Evolutionary conservation across 2,329 filamentous ascomycete species (phyloP), one percentile per base, ranked within the genome.

Genomic region (Penicillium thymicola): DNA sequence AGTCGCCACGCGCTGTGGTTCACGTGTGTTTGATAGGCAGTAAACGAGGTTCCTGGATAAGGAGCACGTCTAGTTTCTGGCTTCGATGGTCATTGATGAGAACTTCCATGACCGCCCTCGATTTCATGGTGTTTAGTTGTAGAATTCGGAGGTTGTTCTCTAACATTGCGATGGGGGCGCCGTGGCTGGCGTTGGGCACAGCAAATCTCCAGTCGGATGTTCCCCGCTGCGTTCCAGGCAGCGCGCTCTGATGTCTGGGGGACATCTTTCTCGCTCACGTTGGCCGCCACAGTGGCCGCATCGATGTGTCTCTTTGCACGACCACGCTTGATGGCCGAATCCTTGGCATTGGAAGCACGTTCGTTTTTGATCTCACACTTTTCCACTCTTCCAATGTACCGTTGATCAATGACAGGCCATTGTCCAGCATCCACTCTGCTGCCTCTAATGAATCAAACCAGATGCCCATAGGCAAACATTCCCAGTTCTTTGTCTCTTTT

Each of bases 41-140:
- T 65, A 10, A 60, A 51, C 1, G 54, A 57, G 54, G 60, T 54
- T 64, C 60, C 18, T 67, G 44, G 44, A 66, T 65, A 0, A 66
- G 52, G 3, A 66, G 55, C 0, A 71, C 32, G 32, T 72, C 64
- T 2, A 71, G 61, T 11, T 65, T 52, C 42, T 65, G 52, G 42
- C 51, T 69, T 21, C 62, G 23, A 23, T 44, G 53, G 40, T 71
- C 52, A 21, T 70, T 70, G 38, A 71, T 66, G 6, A 72, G 64
- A 10, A 61, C 67, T 46, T 70, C 63, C 55, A 70, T 71, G 9
- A 55, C 43, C 32, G 56, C 32, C 16, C 57, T 52, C 0, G 59
- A 68, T 62, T 66, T 70, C 52, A 61, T 63, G 0, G 64, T 67
- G 34, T 67, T 63, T 44, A 54, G 59, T 51, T 67, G 41, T 58